Base-by-base conservation (phyloP, 768 basidiomycete species). In the Cyathus striatus region DNA sequence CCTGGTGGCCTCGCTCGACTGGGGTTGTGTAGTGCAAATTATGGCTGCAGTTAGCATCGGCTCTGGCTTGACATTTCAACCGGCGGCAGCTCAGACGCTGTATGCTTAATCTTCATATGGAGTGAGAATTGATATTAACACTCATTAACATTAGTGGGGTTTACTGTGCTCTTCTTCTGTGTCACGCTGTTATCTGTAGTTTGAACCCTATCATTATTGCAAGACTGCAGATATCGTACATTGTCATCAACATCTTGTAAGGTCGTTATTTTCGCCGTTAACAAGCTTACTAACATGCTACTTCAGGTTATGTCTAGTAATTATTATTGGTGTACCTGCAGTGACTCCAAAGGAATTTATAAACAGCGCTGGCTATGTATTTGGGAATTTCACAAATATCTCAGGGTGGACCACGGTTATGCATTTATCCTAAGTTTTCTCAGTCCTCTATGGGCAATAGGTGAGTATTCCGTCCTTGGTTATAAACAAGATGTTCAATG, bases 211-310 rank as follows among this genome's bases (percentile, higher is more conserved):
- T 64, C 9, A 38, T 79, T 27, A 66, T 88, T 16, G 83, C 85
- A 1, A 66, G 82, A 25, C 50, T 86, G 14, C 86, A 87, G 56
- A 78, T 69, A 14, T 57, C 80, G 4, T 86, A 81, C 50, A 75
- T 86, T 32, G 47, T 74, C n/a, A 65, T 88, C 34, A 87, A 87
- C 52, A 57, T 85, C 20, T 46, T 75, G 79, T 81, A 56, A 47
- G 80, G 64, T 10, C 10, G 10, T 14, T 14, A 24, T 16, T 7
- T 38, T 18, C 10, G 18, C 4, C 22, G 23, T 9, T 16, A 3
- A 23, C n/a, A n/a, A n/a, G n/a, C n/a, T n/a, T n/a, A n/a, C n/a
- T n/a, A n/a, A n/a, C n/a, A n/a, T n/a, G n/a, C n/a, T n/a, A n/a
- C n/a, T n/a, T n/a, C 47, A 82, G 80, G n/a, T 57, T 82, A 5